Percentiles rank a stretch among this genome's conserved stretches.
These are phyloP conservation scores for Xylaria sp. DNA, from an alignment of 2,329 filamentous ascomycete genomes.

Conservation along the genomic window DNA sequence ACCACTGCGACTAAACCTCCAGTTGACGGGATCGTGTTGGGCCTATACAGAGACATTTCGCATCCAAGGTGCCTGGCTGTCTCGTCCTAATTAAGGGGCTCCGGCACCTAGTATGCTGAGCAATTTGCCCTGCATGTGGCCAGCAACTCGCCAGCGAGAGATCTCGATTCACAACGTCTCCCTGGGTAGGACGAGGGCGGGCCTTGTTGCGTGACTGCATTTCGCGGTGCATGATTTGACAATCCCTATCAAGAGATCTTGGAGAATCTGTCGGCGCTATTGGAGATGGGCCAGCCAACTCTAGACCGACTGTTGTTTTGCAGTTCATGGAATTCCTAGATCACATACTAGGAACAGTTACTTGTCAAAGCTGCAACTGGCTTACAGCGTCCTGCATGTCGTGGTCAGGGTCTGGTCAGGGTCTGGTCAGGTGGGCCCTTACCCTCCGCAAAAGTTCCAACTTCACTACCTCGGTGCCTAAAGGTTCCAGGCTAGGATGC, in stretches of 20 bases:
- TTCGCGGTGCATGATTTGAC: background rate
- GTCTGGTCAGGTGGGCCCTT: background rate
- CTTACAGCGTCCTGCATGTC: too few species aligned
- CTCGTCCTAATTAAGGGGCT: background rate
- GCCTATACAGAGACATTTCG: background rate
- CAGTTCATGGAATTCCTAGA: background rate
- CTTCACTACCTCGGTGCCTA: too few species aligned
- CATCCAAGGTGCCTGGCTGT: background rate
- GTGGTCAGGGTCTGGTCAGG: too few species aligned
- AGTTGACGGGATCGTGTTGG: background rate
- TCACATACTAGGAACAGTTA: background rate
- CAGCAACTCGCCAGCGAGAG: background rate
- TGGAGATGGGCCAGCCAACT: constrained; percentile 7
- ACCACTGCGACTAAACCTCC: background rate
- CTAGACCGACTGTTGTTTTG: background rate
- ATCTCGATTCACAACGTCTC: constrained; percentile 10
- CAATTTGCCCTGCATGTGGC: too few species aligned
- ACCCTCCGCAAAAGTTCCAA: background rate
- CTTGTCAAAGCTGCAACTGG: too few species aligned
- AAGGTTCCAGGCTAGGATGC: background rate
- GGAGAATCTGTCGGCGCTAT: background rate
- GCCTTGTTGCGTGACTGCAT: background rate
- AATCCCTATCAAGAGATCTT: constrained; percentile 2
- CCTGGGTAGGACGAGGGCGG: too few species aligned
- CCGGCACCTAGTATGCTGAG: background rate